A percentile compares a stretch with the other conserved stretches of the same genome.
Conservation (phyloP, 73 alveolate species). For the Paramecium pentaurelia region DNA sequence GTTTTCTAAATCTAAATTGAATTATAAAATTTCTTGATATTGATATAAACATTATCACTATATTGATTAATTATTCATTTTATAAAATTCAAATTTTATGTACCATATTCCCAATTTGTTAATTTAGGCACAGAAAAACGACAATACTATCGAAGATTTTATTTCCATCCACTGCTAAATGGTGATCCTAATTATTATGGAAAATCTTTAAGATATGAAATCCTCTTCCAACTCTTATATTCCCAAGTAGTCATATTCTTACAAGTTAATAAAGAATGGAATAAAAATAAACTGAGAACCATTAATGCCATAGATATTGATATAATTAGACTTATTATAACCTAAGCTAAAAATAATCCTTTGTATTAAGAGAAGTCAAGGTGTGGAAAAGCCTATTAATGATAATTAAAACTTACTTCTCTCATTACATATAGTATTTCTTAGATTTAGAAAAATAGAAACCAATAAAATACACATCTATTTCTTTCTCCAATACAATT, state of each 20-base stretch:
- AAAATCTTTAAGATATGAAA: conserved; percentile 49
- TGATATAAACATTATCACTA: not conserved
- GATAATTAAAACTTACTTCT: not conserved
- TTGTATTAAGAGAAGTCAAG: not conserved
- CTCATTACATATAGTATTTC: not conserved
- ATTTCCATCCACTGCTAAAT: conserved; percentile 39
- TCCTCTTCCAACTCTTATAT: conserved; percentile 46
- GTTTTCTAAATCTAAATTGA: no score
- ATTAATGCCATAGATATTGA: not conserved
- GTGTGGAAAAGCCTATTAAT: not conserved
- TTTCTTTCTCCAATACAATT: conserved; percentile 54
- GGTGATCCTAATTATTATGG: conserved; percentile 52
- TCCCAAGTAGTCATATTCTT: conserved; percentile 57
- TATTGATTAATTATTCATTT: not conserved
- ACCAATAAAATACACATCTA: conserved; percentile 58
- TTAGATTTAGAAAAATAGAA: conserved; percentile 2
- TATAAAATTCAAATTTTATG: not conserved
- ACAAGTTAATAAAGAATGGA: conserved; percentile 22
- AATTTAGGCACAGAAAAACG: conserved; percentile 34
- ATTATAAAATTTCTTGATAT: not conserved
- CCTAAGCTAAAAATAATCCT: not conserved
- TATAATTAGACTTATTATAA: not conserved
- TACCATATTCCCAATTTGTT: conserved; percentile 13
- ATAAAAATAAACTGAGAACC: conserved; percentile 41
- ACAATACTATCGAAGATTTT: conserved; percentile 38